Percentiles rank a stretch among this genome's conserved stretches.
These are phyloP conservation scores for Thelonectria olida DNA, from an alignment of 2,329 filamentous ascomycete genomes.

Conservation along the genomic window DNA sequence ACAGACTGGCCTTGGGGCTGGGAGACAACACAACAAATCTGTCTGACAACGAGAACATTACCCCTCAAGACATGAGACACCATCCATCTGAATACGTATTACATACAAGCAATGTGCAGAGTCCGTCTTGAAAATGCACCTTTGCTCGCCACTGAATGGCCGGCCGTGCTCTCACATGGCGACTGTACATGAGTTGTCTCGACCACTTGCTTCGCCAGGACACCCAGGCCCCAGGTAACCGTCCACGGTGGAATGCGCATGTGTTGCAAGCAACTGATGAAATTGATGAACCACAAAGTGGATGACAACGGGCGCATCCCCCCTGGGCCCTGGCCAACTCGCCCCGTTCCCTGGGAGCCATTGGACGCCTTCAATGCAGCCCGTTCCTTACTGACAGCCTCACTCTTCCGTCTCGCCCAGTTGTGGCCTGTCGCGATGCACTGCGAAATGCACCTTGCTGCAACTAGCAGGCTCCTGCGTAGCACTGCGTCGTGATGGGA, in stretches of 20 bases:
- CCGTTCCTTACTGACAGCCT: conserved; percentile 38
- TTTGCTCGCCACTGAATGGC: not conserved
- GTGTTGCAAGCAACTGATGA: conserved; percentile 1
- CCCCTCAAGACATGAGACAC: too few species aligned
- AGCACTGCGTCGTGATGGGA: conserved; percentile 30
- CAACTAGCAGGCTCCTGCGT: conserved; percentile 28
- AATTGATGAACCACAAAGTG: conserved; percentile 22
- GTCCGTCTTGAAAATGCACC: not conserved
- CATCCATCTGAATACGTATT: not conserved
- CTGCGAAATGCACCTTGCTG: conserved; percentile 30
- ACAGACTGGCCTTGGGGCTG: not conserved
- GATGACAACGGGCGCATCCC: conserved; percentile 34
- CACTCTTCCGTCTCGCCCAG: conserved; percentile 29
- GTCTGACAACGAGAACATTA: too few species aligned
- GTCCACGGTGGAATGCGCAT: conserved; percentile 15
- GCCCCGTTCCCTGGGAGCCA: conserved; percentile 14
- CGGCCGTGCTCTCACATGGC: not conserved
- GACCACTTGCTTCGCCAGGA: not conserved
- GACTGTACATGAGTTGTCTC: not conserved
- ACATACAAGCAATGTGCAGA: not conserved
- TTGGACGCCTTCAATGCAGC: conserved; percentile 36
- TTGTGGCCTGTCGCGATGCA: conserved; percentile 27
- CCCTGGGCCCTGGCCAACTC: not conserved
- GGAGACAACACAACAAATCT: not conserved
- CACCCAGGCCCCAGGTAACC: not conserved